Base-by-base conservation (phyloP, 495 filamentous ascomycete genomes). In the Daldinia grandis region DNA sequence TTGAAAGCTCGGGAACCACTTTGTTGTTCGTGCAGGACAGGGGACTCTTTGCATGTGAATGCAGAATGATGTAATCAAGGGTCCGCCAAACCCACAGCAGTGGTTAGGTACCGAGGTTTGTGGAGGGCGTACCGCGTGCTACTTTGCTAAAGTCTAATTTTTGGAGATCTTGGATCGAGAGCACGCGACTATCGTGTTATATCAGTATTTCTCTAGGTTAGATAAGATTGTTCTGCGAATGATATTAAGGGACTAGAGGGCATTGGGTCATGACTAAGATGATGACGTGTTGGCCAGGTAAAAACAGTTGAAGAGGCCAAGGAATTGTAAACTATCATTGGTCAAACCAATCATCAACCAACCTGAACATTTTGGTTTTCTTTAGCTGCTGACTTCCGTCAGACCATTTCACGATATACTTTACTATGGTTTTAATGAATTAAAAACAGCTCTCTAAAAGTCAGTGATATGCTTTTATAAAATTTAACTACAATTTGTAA, bases 61-160 rank as follows among this genome's bases (percentile, higher is more conserved):
- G 68, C 58, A 38, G 19, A 58, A 71, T 71, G 68, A 71, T 71
- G 68, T 49, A 71, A 71, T 66, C 27, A 53, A 66, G 58, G 56
- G 33, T 38, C 68, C 38, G 21, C 37, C 10, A 1, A 14, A 31
- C 53, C 53, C 53, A 5, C n/a, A 30, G 33, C 30, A 35, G 53
- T 14, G 27, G 12, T 31, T 56, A 35, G n/a, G 53, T n/a, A n/a
- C n/a, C n/a, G n/a, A n/a, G n/a, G n/a, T n/a, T 31, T 47, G 21
- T 47, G 42, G 17, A 47, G 42, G 42, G 42, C 10, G 31, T 14
- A 38, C 35, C 35, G 4, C n/a, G n/a, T n/a, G n/a, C n/a, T n/a
- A n/a, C n/a, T n/a, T n/a, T 47, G 21, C 9, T 21, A 47, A 47
- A 47, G 42, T 47, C 7, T 24, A 44, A 15, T 30, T 49, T 35